These are phyloP conservation scores for Hericium alpestre DNA, from an alignment of 768 basidiomycete species.

Conservation along the genomic window DNA sequence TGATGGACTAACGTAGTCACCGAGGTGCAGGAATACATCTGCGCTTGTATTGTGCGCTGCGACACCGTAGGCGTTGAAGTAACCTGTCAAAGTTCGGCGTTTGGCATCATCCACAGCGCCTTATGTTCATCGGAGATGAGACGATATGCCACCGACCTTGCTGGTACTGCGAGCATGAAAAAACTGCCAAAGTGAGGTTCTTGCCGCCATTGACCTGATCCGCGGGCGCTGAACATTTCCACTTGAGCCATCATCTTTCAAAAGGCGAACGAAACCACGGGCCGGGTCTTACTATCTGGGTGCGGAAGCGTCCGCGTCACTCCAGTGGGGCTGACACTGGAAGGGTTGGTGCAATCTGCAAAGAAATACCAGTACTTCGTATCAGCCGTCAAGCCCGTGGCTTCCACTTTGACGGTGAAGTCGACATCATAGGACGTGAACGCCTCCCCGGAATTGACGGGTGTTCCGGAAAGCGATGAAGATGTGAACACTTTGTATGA, in stretches of 20 bases:
- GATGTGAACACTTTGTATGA: constrained; percentile 34
- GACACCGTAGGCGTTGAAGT: constrained; percentile 52
- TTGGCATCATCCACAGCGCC: background rate
- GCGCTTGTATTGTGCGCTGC: constrained; percentile 42
- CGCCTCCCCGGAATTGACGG: constrained; percentile 35
- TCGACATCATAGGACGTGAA: constrained; percentile 50
- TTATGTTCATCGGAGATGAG: background rate
- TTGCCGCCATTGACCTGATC: constrained; percentile 40
- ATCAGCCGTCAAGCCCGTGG: constrained; percentile 36
- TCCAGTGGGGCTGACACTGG: constrained; percentile 36
- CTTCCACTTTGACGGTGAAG: constrained; percentile 52
- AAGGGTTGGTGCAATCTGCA: constrained; percentile 39
- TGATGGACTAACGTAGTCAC: constrained; percentile 39
- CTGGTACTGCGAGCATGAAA: constrained; percentile 49
- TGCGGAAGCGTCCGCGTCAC: constrained; percentile 39
- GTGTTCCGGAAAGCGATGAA: constrained; percentile 22
- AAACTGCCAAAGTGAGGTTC: constrained; percentile 43
- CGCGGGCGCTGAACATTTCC: constrained; percentile 29
- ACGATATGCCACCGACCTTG: constrained; percentile 22
- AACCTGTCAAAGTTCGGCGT: constrained; percentile 23
- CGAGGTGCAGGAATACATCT: constrained; percentile 47
- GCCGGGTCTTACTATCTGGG: constrained; percentile 29
- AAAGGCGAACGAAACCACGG: background rate
- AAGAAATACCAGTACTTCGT: constrained; percentile 48
- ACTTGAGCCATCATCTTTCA: background rate